Evolutionary conservation across 2,329 filamentous ascomycete species (phyloP), one percentile per base, ranked within the genome.

Genomic region (Capronia coronata): DNA sequence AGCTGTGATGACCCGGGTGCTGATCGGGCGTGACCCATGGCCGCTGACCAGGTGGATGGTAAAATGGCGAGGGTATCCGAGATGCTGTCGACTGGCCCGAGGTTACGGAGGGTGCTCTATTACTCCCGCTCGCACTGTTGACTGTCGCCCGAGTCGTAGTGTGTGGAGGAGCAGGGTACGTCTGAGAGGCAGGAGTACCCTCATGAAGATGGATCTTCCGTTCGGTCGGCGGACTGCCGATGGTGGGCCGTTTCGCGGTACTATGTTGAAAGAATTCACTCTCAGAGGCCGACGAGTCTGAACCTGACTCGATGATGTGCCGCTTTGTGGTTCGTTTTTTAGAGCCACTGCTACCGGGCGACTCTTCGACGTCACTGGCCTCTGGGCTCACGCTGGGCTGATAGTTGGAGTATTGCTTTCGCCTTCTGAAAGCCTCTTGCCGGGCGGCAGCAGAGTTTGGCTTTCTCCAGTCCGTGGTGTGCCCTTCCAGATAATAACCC

Each of bases 381-480:
- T 47, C 57, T 10, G 68, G 65, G 14, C 58, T 62, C n/a, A 67
- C 63, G 38, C 45, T 59, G 21, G 60, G 57, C 51, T 69, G 67
- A 45, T 64, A 66, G 13, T 50, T 54, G 5, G 63, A 63, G 46
- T 67, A 68, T 42, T 60, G 44, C 19, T 62, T 63, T n/a, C 64
- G 62, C 43, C 62, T 43, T 19, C 60, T 54, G 18, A 62, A 54
- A 19, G 64, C 64, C 27, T 63, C 62, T n/a, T 61, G 55, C 29
- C 63, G 61, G n/a, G 66, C 67, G 50, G 64, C 60, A 30, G 66
- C 65, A 5, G 65, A 69, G 42, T 68, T 65, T 18, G 65, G 67
- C 29, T 64, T 59, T 47, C 65, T 59, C 65, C 65, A 67, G 48
- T 68, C 62, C 1, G 57, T 62, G 1, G 67, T 67, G 13, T 52